Percentiles rank a stretch among this genome's conserved stretches.
phyloP scores from a whole-genome alignment of 768 basidiomycete species.

The Cystofilobasidium ferigula region DNA sequence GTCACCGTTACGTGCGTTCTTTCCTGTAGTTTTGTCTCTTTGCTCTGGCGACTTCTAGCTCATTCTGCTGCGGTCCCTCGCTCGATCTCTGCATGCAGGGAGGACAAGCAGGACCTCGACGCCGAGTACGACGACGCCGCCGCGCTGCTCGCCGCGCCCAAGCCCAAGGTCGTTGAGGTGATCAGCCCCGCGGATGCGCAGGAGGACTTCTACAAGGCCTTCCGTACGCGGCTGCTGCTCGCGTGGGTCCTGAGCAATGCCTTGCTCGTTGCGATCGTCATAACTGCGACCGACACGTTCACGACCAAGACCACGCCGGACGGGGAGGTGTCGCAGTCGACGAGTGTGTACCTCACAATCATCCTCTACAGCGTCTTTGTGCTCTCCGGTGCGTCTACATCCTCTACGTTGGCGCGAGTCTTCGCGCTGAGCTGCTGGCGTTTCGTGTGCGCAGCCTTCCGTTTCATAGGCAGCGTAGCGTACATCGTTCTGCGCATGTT shows the following conservation, averaged over 20 bases:
- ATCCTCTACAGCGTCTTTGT: constrained; percentile 78
- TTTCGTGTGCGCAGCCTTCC: constrained; percentile 49
- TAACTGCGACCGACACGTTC: constrained; percentile 25
- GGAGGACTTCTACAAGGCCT: constrained; percentile 67
- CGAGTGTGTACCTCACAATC: constrained; percentile 72
- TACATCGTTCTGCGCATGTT: constrained; percentile 81
- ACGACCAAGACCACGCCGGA: neutral
- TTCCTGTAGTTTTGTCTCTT: neutral
- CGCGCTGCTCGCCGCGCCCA: constrained; percentile 63
- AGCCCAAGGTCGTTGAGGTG: constrained; percentile 50
- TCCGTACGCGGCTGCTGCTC: constrained; percentile 84
- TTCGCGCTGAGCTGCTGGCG: constrained; percentile 2
- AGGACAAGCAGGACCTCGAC: constrained; percentile 45
- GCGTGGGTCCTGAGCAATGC: constrained; percentile 77
- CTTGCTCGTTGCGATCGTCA: constrained; percentile 29
- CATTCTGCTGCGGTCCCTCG: neutral
- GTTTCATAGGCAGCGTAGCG: constrained; percentile 67
- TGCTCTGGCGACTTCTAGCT: neutral
- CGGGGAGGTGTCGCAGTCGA: constrained; percentile 12
- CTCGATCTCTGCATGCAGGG: neutral
- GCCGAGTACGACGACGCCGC: constrained; percentile 83
- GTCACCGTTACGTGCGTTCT: constrained; percentile 55
- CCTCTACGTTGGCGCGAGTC: neutral
- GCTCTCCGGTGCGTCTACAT: constrained; percentile 60
- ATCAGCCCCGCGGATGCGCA: constrained; percentile 13